Evolutionary conservation across 257 asterid genomes (phyloP), one percentile per base, ranked within the genome.

Genomic region (Plectranthus barbatus): DNA sequence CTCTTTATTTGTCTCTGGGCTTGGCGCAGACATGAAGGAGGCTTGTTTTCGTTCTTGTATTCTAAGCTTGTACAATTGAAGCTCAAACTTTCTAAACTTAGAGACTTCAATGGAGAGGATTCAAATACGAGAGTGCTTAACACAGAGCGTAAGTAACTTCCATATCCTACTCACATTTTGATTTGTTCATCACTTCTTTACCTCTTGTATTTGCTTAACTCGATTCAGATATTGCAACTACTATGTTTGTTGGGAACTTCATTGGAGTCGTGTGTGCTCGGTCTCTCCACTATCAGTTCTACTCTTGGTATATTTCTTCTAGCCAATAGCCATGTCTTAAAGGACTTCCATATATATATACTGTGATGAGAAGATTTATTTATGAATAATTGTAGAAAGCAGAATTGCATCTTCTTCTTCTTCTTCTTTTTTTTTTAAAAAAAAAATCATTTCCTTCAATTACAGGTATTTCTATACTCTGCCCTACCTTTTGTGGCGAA

Each of bases 201-300:
- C 65, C 21, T 20, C 57, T 24, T 29, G 50, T 26, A 47, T 40
- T 74, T 40, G 19, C 9, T 20, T 6, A 47, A 18, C 50, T 64
- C 52, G 41, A 63, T 66, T 68, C 94, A 88, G 95, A 91, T 84
- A 88, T 86, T 37, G 79, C 69, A 17, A 82, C 94, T 0, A 80
- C 90, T 53, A 55, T 91, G 88, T 88, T 91, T 74, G 90, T 80
- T 42, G 98, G 98, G 72, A 91, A 91, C 71, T 91, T 91, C 76
- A 79, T 88, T 11, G 98, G 98, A 70, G 82, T 88, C 59, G 72
- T 88, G 39, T 88, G 86, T 84, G 96, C 98, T 29, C 83, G 95
- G 41, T 91, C 98, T 73, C 85, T 91, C 76, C 98, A 88, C 62
- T 91, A 88, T 79, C 98, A 88, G 78, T 91, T 88, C 73, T 88